These are phyloP conservation scores for Albifimbria verrucaria DNA, from an alignment of 2,329 filamentous ascomycete species.

Conservation along the genomic window DNA sequence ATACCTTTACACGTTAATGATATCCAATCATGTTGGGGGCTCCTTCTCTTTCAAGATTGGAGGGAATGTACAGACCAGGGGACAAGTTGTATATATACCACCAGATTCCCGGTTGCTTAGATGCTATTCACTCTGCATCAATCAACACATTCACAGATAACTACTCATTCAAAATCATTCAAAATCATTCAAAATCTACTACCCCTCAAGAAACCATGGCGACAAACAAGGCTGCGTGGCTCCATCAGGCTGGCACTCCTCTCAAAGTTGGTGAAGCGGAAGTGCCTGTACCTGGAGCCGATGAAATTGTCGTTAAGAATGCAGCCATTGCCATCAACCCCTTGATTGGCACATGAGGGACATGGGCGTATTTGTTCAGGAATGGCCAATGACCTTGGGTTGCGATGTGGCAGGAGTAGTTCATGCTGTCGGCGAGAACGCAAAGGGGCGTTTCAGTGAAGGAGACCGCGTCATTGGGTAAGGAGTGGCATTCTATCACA, in stretches of 20 bases:
- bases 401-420: conserved; percentile 29
- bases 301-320: conserved; percentile 18
- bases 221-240: conserved; percentile 22
- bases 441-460: conserved; percentile 16
- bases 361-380: conserved; percentile 28
- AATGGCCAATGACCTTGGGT: conserved; percentile 24
- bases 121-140: too few relatives aligned
- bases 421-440: conserved; percentile 18
- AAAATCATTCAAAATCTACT: not conserved
- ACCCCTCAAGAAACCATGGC: conserved; percentile 8
- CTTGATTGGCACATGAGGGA: conserved; percentile 25
- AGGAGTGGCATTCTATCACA: too few relatives aligned
- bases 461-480: conserved; percentile 22
- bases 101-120: too few relatives aligned
- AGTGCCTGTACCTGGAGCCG: conserved; percentile 13
- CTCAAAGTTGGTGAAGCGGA: conserved; percentile 20
- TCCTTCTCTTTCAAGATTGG: too few relatives aligned
- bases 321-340: conserved; percentile 24
- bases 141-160: not conserved
- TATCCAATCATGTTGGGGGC: too few relatives aligned
- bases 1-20: too few relatives aligned
- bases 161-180: not conserved
- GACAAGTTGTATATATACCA: too few relatives aligned
- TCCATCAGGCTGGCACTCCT: conserved; percentile 12
- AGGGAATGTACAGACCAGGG: too few relatives aligned